phyloP scores from a whole-genome alignment of 306 rosid genomes.

The Fragaria ananassa region DNA sequence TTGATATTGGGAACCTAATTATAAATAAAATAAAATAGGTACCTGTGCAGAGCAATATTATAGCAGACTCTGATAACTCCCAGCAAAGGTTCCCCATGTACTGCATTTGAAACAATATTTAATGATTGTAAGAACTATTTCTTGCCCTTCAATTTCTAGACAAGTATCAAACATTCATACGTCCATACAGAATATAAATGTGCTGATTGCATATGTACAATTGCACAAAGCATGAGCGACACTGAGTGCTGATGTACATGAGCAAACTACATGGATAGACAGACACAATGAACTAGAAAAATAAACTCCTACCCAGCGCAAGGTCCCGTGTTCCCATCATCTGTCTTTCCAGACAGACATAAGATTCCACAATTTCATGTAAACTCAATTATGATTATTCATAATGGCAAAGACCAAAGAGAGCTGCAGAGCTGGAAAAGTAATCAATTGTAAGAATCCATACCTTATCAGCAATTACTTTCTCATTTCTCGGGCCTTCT shows the following conservation, averaged over 20 bases:
- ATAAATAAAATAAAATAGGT: conserved; percentile 25
- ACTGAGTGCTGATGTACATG: neutral
- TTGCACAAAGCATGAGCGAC: neutral
- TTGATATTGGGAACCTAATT: conserved; percentile 19
- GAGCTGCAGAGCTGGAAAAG: too few species aligned
- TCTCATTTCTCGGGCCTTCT: conserved; percentile 34
- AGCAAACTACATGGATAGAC: neutral
- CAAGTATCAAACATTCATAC: neutral
- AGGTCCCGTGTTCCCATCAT: too few species aligned
- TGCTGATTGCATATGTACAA: conserved; percentile 3
- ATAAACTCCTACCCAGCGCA: conserved; percentile 38
- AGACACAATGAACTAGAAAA: conserved; percentile 2
- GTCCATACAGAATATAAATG: conserved; percentile 17
- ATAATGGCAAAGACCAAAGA: too few species aligned
- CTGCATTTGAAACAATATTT: conserved; percentile 43
- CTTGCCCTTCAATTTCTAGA: conserved; percentile 14
- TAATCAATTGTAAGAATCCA: too few species aligned
- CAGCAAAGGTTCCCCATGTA: conserved; percentile 89
- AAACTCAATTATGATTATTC: neutral
- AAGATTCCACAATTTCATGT: neutral
- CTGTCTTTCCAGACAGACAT: too few species aligned
- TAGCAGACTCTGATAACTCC: conserved; percentile 96
- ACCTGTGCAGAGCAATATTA: conserved; percentile 98
- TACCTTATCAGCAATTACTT: conserved; percentile 61
- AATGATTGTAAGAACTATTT: conserved; percentile 6